A percentile compares a stretch with the other conserved stretches of the same genome.
Conservation (phyloP, 192 early-diverging fungal species). For the Oehlia diaphana region DNA sequence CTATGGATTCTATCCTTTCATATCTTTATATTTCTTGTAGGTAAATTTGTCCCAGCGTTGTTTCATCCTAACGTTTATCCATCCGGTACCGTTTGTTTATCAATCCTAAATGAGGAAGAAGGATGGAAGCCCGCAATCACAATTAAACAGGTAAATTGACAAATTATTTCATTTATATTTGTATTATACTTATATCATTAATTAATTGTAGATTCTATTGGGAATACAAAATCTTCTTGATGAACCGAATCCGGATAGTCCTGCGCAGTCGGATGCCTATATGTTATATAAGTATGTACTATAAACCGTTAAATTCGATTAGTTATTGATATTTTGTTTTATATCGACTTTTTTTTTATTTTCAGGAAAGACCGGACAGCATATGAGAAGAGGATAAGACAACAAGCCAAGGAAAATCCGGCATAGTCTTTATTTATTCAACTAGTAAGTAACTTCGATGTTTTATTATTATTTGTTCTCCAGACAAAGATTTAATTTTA, state of each 20-base stretch:
- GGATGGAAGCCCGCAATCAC: slow-evolving; percentile 97
- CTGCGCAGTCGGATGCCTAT: slow-evolving; percentile 86
- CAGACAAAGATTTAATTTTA: too few relatives aligned
- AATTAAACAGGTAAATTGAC: slow-evolving; percentile 73
- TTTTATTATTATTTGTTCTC: too few relatives aligned
- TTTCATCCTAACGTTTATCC: slow-evolving; percentile 97
- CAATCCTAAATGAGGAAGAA: slow-evolving; percentile 94
- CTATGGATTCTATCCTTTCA: too few relatives aligned
- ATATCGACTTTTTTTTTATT: background rate
- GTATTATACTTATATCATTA: background rate
- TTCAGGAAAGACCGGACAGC: slow-evolving; percentile 47
- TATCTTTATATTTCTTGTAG: slow-evolving; percentile 31
- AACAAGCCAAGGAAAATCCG: slow-evolving; percentile 53
- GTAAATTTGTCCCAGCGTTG: slow-evolving; percentile 72
- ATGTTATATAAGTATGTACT: slow-evolving; percentile 52
- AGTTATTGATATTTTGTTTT: background rate
- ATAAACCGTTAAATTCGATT: background rate
- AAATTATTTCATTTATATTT: background rate
- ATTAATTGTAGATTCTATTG: slow-evolving; percentile 64
- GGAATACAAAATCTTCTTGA: slow-evolving; percentile 91
- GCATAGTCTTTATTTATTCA: too few relatives aligned
- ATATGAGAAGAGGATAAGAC: slow-evolving; percentile 60
- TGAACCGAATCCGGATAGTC: slow-evolving; percentile 88
- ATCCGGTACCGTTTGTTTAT: slow-evolving; percentile 95
- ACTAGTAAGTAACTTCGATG: too few relatives aligned